Conservation (phyloP, 768 basidiomycete species). For the Termitomyces sp. region DNA sequence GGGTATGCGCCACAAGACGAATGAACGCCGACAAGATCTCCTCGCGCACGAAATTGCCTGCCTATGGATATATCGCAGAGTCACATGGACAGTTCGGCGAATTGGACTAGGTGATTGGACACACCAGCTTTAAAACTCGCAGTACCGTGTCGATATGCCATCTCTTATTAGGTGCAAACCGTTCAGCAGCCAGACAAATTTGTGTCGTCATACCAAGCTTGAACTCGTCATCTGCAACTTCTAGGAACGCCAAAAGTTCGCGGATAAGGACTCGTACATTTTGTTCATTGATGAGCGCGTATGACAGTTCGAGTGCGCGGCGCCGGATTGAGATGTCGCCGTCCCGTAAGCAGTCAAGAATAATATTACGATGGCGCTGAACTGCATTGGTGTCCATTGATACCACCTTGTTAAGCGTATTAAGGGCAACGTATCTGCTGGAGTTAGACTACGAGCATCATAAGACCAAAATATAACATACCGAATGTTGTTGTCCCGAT, state of each 20-base stretch:
- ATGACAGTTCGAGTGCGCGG: slow-evolving; percentile 93
- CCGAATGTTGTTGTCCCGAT: slow-evolving; percentile 98
- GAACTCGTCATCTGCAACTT: slow-evolving; percentile 98
- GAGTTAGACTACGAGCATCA: neutral
- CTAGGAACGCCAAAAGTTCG: slow-evolving; percentile 92
- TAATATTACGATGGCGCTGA: slow-evolving; percentile 95
- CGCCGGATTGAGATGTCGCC: slow-evolving; percentile 98
- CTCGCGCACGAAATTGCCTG: slow-evolving; percentile 96
- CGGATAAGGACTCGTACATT: slow-evolving; percentile 91
- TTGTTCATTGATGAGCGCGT: slow-evolving; percentile 92
- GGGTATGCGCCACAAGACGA: slow-evolving; percentile 92
- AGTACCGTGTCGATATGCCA: slow-evolving; percentile 99
- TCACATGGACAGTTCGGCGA: neutral
- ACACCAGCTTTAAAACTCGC: slow-evolving; percentile 83
- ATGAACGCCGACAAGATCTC: slow-evolving; percentile 95
- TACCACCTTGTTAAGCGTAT: slow-evolving; percentile 98
- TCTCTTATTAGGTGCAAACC: slow-evolving; percentile 94
- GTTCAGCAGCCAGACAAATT: slow-evolving; percentile 90
- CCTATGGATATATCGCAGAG: slow-evolving; percentile 45
- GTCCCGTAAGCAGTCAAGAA: slow-evolving; percentile 98
- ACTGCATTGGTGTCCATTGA: slow-evolving; percentile 97
- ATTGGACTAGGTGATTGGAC: slow-evolving; percentile 19
- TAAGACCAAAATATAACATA: slow-evolving; percentile 27
- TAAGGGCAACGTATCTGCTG: slow-evolving; percentile 89
- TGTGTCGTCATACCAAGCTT: slow-evolving; percentile 98